A percentile compares a stretch with the other conserved stretches of the same genome.
Conservation (phyloP, 2,329 filamentous ascomycete genomes). For the Alternaria ethzedia region DNA sequence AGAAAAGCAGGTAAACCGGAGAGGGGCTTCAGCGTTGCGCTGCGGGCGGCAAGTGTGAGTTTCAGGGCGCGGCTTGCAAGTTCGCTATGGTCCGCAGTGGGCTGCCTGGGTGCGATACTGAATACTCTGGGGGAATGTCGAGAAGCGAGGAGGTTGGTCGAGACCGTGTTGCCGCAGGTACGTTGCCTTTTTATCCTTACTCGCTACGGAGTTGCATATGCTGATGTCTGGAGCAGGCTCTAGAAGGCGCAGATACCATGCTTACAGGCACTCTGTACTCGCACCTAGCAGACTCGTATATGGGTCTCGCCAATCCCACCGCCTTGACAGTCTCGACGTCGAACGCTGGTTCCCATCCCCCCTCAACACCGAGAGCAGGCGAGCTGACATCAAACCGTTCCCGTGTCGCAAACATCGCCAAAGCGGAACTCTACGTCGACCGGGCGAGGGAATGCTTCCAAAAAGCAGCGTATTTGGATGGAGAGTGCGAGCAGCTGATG, state of each 20-base stretch:
- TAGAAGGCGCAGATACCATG: slow-evolving; percentile 71
- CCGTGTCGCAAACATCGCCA: slow-evolving; percentile 32
- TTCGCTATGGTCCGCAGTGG: slow-evolving; percentile 75
- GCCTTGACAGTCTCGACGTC: neutral
- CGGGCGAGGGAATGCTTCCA: slow-evolving; percentile 59
- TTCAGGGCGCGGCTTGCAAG: slow-evolving; percentile 72
- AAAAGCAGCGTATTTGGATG: slow-evolving; percentile 69
- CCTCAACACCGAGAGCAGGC: neutral
- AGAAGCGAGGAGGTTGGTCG: slow-evolving; percentile 68
- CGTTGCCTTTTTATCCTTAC: slow-evolving; percentile 11
- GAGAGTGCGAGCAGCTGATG: slow-evolving; percentile 78
- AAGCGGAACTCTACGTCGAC: slow-evolving; percentile 46
- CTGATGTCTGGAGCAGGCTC: slow-evolving; percentile 38
- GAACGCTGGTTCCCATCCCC: neutral
- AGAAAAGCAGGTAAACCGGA: slow-evolving; percentile 71
- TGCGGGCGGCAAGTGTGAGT: slow-evolving; percentile 77
- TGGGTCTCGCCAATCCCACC: slow-evolving; percentile 72
- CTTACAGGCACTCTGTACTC: slow-evolving; percentile 72
- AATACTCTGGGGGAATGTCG: slow-evolving; percentile 73
- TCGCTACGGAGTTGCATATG: neutral
- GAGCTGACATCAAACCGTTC: slow-evolving; percentile 15
- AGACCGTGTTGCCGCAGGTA: slow-evolving; percentile 75
- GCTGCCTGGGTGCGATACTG: slow-evolving; percentile 71
- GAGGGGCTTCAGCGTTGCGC: slow-evolving; percentile 76
- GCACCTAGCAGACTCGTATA: slow-evolving; percentile 75